Evolutionary conservation across 306 rosid genomes (phyloP), one percentile per base, ranked within the genome.

Genomic region (Inga laurina): DNA sequence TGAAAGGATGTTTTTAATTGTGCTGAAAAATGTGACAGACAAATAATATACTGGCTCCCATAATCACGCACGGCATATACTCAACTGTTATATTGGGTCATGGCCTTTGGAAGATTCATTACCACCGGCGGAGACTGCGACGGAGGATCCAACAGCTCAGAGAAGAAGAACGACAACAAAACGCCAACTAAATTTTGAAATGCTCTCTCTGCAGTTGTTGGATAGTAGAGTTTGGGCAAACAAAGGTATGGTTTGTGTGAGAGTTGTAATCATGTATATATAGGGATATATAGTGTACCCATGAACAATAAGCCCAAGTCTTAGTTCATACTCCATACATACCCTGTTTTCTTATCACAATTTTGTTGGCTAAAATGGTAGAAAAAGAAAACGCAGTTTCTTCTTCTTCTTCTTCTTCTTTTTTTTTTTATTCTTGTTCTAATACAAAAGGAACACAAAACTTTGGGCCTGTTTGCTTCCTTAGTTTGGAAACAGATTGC

Each of bases 21-120:
- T 82, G 70, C 72, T 86, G 84, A 35, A 27, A 80, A 79, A 84
- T 64, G 52, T 80, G 83, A 81, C 96, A 96, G 99, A 90, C 97
- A 16, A 88, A 92, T 83, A 96, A 96, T 54, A 92, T 96, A 75
- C 99, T 96, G 73, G 89, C 99, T 24, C 99, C 99, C 14, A 96
- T 93, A 41, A 91, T 96, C 87, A 96, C 99, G 5, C 98, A 96
- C 35, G 98, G 99, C 44, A 92, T 96, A 84, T 93, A 96, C 88
- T 93, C 98, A 4, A 80, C 98, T 5, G 99, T 96, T 80, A 90
- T 96, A 80, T 72, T 96, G 90, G 99, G 99, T 49, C 98, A 96
- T 51, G 99, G 99, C 85, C 99, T 96, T 62, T 91, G 96, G 98
- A 96, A 96, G 91, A 93, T 96, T 77, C 90, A 96, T 34, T 91